These are phyloP conservation scores for Amborella trichopoda DNA, from an alignment of 164 flowering plant species.

Conservation along the genomic window DNA sequence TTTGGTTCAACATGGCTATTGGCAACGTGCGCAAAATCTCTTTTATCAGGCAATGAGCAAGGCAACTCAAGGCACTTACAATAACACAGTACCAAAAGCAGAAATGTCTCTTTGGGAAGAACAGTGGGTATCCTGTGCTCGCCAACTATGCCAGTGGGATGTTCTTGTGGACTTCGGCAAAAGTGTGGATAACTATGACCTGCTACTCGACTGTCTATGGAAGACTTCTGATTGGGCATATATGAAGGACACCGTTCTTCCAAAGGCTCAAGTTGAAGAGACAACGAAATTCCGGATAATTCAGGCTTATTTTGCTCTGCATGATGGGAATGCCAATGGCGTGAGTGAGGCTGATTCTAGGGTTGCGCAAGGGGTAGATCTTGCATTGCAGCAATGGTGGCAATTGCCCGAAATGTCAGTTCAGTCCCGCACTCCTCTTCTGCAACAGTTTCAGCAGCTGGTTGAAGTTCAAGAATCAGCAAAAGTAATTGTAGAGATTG, in stretches of 20 bases:
- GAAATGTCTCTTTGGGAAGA: conserved; percentile 99
- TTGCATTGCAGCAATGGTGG: conserved; percentile 92
- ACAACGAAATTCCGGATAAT: conserved; percentile 69
- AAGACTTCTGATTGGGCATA: conserved; percentile 82
- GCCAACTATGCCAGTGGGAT: conserved; percentile 93
- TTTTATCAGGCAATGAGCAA: conserved; percentile 95
- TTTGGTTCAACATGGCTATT: conserved; percentile 95
- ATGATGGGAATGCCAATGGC: conserved; percentile 73
- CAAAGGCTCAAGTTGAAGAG: conserved; percentile 89
- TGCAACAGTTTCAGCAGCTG: conserved; percentile 86
- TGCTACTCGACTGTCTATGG: conserved; percentile 83
- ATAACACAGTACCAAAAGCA: conserved; percentile 92
- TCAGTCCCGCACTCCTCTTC: conserved; percentile 68
- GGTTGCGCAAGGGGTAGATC: conserved; percentile 87
- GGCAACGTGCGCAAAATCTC: conserved; percentile 95
- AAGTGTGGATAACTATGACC: conserved; percentile 68
- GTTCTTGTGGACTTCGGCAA: conserved; percentile 80
- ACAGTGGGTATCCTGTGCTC: conserved; percentile 91
- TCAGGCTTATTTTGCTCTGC: conserved; percentile 84
- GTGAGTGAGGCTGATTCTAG: conserved; percentile 79
- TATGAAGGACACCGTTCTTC: conserved; percentile 76
- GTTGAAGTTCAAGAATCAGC: conserved; percentile 95
- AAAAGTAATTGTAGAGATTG: conserved; percentile 69
- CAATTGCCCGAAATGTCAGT: conserved; percentile 88
- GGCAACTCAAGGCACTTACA: conserved; percentile 99